Conservation (phyloP, 2,329 filamentous ascomycete species). For the Penicillium sp. region DNA sequence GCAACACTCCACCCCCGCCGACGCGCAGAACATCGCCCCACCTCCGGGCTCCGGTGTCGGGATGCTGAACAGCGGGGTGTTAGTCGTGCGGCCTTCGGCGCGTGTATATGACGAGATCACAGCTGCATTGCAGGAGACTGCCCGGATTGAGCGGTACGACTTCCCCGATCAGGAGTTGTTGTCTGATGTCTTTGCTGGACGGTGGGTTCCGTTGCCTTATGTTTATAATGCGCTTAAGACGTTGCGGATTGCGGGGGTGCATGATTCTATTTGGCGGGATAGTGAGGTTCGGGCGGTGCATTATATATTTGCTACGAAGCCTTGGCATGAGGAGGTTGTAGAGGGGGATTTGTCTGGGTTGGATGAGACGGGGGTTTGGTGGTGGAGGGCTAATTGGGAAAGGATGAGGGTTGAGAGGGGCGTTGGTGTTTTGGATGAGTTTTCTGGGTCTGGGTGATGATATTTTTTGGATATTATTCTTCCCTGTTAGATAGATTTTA, state of each 20-base stretch:
- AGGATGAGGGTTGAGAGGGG: conserved; percentile 9
- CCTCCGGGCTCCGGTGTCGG: conserved; percentile 50
- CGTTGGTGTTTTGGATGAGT: conserved; percentile 5
- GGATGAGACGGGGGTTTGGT: conserved; percentile 11
- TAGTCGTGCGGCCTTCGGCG: conserved; percentile 54
- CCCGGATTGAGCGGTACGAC: conserved; percentile 49
- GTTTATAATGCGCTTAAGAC: conserved; percentile 63
- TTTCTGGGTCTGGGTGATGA: not conserved
- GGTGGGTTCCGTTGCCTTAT: conserved; percentile 60
- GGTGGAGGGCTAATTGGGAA: conserved; percentile 17
- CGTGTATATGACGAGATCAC: conserved; percentile 51
- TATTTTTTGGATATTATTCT: no score
- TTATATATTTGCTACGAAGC: conserved; percentile 20
- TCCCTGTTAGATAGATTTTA: not conserved
- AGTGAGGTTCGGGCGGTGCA: conserved; percentile 13
- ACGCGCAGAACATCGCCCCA: conserved; percentile 40
- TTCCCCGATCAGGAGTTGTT: conserved; percentile 59
- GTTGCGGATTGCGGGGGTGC: conserved; percentile 45
- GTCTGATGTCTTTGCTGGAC: conserved; percentile 53
- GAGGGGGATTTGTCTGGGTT: not conserved
- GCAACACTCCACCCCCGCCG: not conserved
- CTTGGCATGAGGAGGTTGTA: conserved; percentile 12
- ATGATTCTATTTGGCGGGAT: conserved; percentile 16
- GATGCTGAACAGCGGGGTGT: conserved; percentile 58
- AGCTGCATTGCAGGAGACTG: conserved; percentile 44